Percentiles rank a stretch among this genome's conserved stretches.
These are phyloP conservation scores for Tylopilus sp. DNA, from an alignment of 1,284 basidiomycete genomes.

Conservation along the genomic window DNA sequence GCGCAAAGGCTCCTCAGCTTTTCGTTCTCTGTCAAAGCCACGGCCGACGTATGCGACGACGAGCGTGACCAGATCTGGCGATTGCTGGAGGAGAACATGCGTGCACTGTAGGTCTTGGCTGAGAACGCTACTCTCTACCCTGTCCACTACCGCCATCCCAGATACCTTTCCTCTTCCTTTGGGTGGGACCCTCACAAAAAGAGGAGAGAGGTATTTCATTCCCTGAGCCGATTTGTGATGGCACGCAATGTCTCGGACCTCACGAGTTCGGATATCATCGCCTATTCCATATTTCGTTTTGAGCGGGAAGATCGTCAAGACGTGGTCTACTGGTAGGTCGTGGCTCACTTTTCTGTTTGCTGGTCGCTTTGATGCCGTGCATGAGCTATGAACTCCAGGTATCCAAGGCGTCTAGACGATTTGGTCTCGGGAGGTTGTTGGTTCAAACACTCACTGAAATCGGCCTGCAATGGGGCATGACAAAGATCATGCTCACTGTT, in stretches of 20 bases:
- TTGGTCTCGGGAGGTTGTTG: constrained; percentile 58
- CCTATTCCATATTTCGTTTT: constrained; percentile 69
- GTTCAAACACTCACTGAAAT: constrained; percentile 51
- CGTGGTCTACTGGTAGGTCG: constrained; percentile 64
- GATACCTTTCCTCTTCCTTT: constrained; percentile 58
- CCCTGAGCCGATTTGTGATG: constrained; percentile 58
- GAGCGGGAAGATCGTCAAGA: constrained; percentile 59
- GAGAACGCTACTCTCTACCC: not conserved
- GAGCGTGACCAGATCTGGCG: constrained; percentile 51
- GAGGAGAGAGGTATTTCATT: constrained; percentile 58
- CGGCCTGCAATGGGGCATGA: constrained; percentile 54
- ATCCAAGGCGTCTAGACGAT: constrained; percentile 39
- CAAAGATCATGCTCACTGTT: constrained; percentile 70
- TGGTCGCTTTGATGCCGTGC: constrained; percentile 1
- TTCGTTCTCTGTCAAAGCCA: constrained; percentile 34
- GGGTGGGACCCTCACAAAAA: constrained; percentile 65
- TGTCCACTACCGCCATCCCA: constrained; percentile 24
- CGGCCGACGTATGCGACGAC: constrained; percentile 40
- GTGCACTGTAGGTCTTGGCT: constrained; percentile 27
- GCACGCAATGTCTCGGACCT: constrained; percentile 29
- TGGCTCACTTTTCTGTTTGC: not conserved
- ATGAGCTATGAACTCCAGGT: constrained; percentile 75
- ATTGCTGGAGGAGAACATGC: constrained; percentile 62
- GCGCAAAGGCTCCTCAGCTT: constrained; percentile 31
- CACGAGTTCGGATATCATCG: constrained; percentile 36